Conservation (phyloP, 83 land plant genomes). For the Larix sibirica region DNA sequence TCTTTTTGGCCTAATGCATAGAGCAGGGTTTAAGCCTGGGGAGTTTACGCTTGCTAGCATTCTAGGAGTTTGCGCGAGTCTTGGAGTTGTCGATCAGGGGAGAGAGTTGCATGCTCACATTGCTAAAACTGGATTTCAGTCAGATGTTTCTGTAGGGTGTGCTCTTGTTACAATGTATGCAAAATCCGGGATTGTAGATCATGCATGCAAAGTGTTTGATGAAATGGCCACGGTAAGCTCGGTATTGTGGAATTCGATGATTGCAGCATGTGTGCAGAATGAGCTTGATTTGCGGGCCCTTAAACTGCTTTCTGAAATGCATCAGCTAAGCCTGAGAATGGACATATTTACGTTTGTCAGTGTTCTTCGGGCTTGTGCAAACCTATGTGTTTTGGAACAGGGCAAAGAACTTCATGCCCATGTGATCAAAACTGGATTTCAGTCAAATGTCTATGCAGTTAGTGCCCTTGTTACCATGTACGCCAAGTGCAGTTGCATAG, state of each 20-base stretch:
- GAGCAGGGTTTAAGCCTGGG: conserved; percentile 23
- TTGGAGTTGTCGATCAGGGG: conserved; percentile 18
- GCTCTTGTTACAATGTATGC: neutral
- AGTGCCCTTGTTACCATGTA: neutral
- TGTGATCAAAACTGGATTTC: neutral
- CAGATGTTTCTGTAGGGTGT: conserved; percentile 2
- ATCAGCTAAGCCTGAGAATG: neutral
- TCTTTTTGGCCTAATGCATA: conserved; percentile 16
- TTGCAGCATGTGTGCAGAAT: neutral
- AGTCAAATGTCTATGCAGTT: neutral
- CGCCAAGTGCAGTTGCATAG: neutral
- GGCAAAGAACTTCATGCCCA: too few species aligned
- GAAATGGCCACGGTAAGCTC: neutral
- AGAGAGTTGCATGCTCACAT: conserved; percentile 28
- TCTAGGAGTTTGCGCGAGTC: conserved; percentile 25
- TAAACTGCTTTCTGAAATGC: neutral
- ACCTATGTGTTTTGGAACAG: neutral
- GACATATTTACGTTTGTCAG: neutral
- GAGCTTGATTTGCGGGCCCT: neutral
- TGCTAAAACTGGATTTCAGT: conserved; percentile 16
- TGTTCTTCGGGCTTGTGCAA: neutral
- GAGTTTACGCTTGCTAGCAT: conserved; percentile 30
- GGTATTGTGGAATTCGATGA: conserved; percentile 1
- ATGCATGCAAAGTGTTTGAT: neutral
- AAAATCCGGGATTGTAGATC: neutral